phyloP scores from a whole-genome alignment of 441 rosid genomes.

The Mallotus repandus region DNA sequence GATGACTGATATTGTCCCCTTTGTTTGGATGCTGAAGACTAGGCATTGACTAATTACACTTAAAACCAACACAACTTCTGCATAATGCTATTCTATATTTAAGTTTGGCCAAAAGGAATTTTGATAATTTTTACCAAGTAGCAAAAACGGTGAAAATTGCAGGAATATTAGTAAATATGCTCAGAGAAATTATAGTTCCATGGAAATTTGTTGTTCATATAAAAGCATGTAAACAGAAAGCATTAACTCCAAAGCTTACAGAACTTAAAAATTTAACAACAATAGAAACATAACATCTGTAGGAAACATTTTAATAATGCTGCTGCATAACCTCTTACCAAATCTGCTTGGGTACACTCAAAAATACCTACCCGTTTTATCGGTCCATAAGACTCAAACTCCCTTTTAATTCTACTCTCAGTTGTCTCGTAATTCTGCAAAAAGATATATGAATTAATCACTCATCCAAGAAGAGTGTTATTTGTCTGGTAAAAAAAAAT shows the following conservation, averaged over 20 bases:
- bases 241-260: not conserved
- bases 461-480: conserved; percentile 12
- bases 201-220: too few relatives aligned
- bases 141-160: not conserved
- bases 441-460: conserved; percentile 20
- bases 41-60: conserved; percentile 23
- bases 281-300: conserved; percentile 15
- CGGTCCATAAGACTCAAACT: conserved; percentile 96
- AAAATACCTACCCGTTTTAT: conserved; percentile 93
- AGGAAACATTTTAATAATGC: conserved; percentile 23
- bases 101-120: conserved; percentile 9
- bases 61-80: conserved; percentile 18
- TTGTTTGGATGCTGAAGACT: conserved; percentile 14
- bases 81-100: not conserved
- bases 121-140: not conserved
- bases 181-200: too few relatives aligned
- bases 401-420: conserved; percentile 94
- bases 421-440: conserved; percentile 91
- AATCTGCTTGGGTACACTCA: conserved; percentile 52
- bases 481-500: conserved; percentile 9
- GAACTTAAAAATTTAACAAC: conserved; percentile 5
- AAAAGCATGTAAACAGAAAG: not conserved
- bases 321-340: conserved; percentile 68
- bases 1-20: conserved; percentile 26
- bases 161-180: not conserved